Base-by-base conservation (phyloP, 352 stramenopile genomes). In the Phytopythium aichiense region DNA sequence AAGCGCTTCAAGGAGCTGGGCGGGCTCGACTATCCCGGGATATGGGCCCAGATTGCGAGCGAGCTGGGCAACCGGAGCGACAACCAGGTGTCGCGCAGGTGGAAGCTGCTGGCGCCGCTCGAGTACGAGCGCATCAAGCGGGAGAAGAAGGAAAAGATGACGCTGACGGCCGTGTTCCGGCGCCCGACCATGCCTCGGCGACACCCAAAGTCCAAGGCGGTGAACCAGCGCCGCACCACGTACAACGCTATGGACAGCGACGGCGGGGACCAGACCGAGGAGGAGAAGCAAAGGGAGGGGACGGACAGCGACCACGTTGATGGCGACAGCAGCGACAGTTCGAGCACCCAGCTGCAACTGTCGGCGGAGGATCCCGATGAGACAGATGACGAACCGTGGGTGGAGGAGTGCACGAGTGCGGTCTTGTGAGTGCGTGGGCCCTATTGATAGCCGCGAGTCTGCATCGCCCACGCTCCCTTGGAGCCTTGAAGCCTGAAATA, bases 11-110 rank as follows among this genome's bases (percentile, higher is more conserved):
- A 56, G 6, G 61, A 86, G 25, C 71, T 77, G 57, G 77, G 77
- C 15, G 53, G 55, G 8, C 66, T 79, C 18, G 56, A 79, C 15
- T 71, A 58, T 23, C 58, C 73, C 0, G 65, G 73, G 33, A 45
- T 86, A 0, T 88, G 79, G 79, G 49, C 72, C 23, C 70, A 72
- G 33, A 70, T 88, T 13, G 68, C 76, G 42, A 53, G 54, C 25
- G 74, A 83, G 43, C 56, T 88, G 7, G 73, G 69, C 13, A 77
- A 81, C 63, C 74, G 79, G 25, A 84, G 70, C 13, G 77, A 88
- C 43, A 73, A 66, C 22, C 79, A 88, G 62, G 65, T 86, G 7
- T 61, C 66, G 52, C 67, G 73, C 11, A 73, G 79, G 15, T 88
- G 76, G 76, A 69, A 60, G 20, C 40, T 56, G 23, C 61, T 88